These are phyloP conservation scores for Colletotrichum lini DNA, from an alignment of 2,329 filamentous ascomycete genomes.

Conservation along the genomic window DNA sequence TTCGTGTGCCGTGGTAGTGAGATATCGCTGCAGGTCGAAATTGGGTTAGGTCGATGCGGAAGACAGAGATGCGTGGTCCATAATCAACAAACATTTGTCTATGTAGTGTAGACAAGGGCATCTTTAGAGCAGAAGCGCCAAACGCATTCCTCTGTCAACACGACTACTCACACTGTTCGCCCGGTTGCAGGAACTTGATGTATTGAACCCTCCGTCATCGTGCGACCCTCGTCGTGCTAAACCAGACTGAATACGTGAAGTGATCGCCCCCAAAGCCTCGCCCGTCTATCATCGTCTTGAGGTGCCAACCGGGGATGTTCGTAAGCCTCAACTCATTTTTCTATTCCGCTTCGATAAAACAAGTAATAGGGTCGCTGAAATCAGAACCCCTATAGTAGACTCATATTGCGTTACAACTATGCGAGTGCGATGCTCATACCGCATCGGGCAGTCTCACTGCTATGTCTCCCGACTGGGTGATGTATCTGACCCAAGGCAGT, in stretches of 20 bases:
- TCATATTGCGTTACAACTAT: conserved; percentile 10
- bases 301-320: background rate
- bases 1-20: too few relatives aligned
- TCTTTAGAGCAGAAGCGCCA: too few relatives aligned
- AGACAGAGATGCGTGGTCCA: too few relatives aligned
- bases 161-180: background rate
- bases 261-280: conserved; percentile 7
- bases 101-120: too few relatives aligned
- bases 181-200: conserved; percentile 4
- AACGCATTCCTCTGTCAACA: too few relatives aligned
- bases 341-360: conserved; percentile 15
- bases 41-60: too few relatives aligned
- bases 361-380: background rate
- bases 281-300: conserved; percentile 21
- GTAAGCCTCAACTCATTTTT: conserved; percentile 11
- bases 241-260: conserved; percentile 2
- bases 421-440: conserved; percentile 65
- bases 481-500: conserved; percentile 97
- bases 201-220: conserved; percentile 15
- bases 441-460: conserved; percentile 94
- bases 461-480: conserved; percentile 97
- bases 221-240: conserved; percentile 1
- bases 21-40: too few relatives aligned
- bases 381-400: background rate
- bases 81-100: too few relatives aligned